These are phyloP conservation scores for Suhomyces yuchorum DNA, from an alignment of 1,139 yeast genomes.

Conservation along the genomic window DNA sequence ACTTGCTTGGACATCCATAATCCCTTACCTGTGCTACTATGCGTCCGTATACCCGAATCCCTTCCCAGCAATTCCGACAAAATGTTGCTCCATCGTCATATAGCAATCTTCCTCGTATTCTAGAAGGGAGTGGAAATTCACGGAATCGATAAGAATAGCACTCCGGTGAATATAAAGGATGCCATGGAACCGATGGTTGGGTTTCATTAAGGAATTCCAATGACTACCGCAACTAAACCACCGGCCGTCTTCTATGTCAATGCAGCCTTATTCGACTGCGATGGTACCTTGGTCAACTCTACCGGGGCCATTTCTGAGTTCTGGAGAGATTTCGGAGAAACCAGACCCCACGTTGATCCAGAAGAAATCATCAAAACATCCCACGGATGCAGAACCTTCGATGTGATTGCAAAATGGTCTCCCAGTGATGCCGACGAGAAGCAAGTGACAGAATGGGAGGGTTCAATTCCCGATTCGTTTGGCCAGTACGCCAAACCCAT, in stretches of 20 bases:
- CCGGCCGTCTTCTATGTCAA: conserved; percentile 49
- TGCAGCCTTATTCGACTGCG: conserved; percentile 73
- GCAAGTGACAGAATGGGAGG: conserved; percentile 70
- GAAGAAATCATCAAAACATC: conserved; percentile 70
- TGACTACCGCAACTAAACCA: conserved; percentile 27
- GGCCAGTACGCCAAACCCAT: conserved; percentile 73
- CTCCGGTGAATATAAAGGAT: neutral
- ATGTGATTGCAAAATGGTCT: conserved; percentile 71
- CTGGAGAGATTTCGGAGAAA: conserved; percentile 73
- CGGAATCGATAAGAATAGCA: neutral
- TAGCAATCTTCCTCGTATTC: neutral
- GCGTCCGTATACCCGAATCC: neutral
- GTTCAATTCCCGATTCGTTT: conserved; percentile 68
- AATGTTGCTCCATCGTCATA: neutral
- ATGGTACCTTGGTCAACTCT: conserved; percentile 82
- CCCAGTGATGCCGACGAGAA: conserved; percentile 71
- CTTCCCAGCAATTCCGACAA: neutral
- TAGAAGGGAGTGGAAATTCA: neutral
- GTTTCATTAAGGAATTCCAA: neutral
- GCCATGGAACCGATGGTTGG: neutral
- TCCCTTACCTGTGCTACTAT: neutral
- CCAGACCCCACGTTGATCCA: conserved; percentile 69
- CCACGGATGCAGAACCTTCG: conserved; percentile 83
- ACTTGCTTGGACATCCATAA: neutral
- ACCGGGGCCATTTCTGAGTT: conserved; percentile 81